These are phyloP conservation scores for Ophiostoma montium DNA, from an alignment of 2,329 filamentous ascomycete species.

Conservation along the genomic window DNA sequence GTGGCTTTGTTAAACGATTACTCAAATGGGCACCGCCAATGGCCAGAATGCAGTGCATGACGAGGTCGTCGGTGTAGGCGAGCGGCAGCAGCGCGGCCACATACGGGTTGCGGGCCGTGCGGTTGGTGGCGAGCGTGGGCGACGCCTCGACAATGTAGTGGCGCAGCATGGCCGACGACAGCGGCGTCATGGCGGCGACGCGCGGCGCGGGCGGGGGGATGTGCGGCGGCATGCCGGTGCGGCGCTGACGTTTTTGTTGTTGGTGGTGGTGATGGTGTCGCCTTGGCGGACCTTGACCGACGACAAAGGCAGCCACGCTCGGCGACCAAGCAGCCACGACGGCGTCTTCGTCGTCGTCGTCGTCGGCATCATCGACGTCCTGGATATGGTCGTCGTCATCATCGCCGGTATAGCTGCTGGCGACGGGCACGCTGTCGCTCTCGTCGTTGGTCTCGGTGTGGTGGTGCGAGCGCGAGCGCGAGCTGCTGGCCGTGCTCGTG, in stretches of 20 bases:
- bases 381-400: not conserved
- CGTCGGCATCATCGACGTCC: not conserved
- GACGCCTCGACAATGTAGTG: slow-evolving; percentile 11
- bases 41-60: slow-evolving; percentile 15
- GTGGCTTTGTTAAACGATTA: slow-evolving; percentile 5
- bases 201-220: not conserved
- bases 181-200: slow-evolving; percentile 11
- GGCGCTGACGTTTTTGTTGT: not conserved
- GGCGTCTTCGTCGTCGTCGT: slow-evolving; percentile 5
- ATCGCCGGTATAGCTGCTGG: slow-evolving; percentile 1
- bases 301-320: slow-evolving; percentile 2
- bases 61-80: slow-evolving; percentile 14
- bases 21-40: slow-evolving; percentile 12
- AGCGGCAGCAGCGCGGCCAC: slow-evolving; percentile 13
- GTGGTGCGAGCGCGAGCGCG: too few species aligned
- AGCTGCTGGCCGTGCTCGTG: not conserved
- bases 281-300: not conserved
- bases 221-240: not conserved
- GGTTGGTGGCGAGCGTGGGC: slow-evolving; percentile 6
- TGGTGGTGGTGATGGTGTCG: not conserved
- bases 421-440: not conserved
- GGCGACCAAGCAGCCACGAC: slow-evolving; percentile 6
- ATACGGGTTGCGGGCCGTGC: slow-evolving; percentile 11
- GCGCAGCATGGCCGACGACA: slow-evolving; percentile 12
- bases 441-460: not conserved